These are phyloP conservation scores for Fomitopsis serialis DNA, from an alignment of 768 basidiomycete species.

Conservation along the genomic window DNA sequence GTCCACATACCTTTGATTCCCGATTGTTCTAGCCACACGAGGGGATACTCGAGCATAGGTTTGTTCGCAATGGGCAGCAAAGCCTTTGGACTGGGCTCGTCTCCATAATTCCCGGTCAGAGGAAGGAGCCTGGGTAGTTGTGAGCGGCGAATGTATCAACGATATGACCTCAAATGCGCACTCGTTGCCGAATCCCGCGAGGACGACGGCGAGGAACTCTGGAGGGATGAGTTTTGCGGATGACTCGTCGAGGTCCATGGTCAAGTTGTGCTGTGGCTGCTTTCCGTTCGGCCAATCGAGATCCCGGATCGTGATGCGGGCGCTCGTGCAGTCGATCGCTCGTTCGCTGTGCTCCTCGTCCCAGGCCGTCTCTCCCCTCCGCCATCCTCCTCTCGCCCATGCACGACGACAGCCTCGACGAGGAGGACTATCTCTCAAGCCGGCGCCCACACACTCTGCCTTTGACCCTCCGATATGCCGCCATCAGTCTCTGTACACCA, in stretches of 20 bases:
- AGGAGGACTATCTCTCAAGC: background rate
- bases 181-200: slow-evolving; percentile 94
- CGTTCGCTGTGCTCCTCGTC: no score
- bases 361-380: no score
- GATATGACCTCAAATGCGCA: slow-evolving; percentile 30
- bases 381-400: no score
- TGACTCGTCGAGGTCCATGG: slow-evolving; percentile 63
- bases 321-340: no score
- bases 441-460: background rate
- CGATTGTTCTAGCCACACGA: slow-evolving; percentile 84
- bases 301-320: background rate
- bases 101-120: slow-evolving; percentile 69
- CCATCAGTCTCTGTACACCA: slow-evolving; percentile 62
- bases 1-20: slow-evolving; percentile 68
- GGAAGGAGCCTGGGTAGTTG: slow-evolving; percentile 57
- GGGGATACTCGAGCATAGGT: slow-evolving; percentile 78
- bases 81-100: slow-evolving; percentile 81
- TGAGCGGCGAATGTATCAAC: background rate
- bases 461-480: slow-evolving; percentile 23
- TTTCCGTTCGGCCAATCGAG: background rate
- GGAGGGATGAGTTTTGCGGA: slow-evolving; percentile 44
- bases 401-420: no score
- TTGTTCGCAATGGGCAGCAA: slow-evolving; percentile 83
- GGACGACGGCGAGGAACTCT: slow-evolving; percentile 85
- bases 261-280: background rate